Conservation (phyloP, 2,329 filamentous ascomycete species). For the Seiridium cupressi region DNA sequence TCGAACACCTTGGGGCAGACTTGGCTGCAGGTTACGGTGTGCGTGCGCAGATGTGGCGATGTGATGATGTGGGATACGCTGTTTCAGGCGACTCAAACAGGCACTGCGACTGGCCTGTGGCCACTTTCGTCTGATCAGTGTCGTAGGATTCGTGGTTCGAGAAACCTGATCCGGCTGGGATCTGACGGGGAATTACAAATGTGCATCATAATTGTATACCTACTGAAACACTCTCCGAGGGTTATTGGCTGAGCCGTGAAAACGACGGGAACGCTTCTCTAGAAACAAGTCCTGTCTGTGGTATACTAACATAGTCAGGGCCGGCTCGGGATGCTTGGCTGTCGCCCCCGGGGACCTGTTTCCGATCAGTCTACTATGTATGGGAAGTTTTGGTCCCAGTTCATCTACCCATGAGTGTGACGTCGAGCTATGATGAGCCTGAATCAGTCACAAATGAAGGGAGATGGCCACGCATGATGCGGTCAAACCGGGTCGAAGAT, state of each 20-base stretch:
- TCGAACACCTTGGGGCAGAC: background rate
- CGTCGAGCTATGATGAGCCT: no score
- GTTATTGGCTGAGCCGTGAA: background rate
- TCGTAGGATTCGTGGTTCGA: background rate
- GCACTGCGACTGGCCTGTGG: background rate
- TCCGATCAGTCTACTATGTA: no score
- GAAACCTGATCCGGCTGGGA: background rate
- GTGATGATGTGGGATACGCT: background rate
- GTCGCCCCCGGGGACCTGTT: no score
- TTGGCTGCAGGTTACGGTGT: slow-evolving; percentile 1
- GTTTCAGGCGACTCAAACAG: slow-evolving; percentile 4
- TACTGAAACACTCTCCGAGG: background rate
- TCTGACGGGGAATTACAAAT: background rate
- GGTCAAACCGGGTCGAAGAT: no score
- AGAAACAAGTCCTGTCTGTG: background rate
- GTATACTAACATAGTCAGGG: background rate
- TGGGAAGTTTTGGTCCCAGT: no score
- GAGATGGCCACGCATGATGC: no score
- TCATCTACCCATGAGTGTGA: no score
- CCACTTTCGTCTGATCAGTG: background rate
- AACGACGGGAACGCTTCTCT: background rate
- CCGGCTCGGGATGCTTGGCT: no score
- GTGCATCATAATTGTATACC: background rate
- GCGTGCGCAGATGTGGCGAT: background rate
- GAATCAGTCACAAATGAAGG: no score